Percentiles rank a stretch among this genome's conserved stretches.
phyloP scores from a whole-genome alignment of 2,329 filamentous ascomycete species.

The Paecilomyces formosus region DNA sequence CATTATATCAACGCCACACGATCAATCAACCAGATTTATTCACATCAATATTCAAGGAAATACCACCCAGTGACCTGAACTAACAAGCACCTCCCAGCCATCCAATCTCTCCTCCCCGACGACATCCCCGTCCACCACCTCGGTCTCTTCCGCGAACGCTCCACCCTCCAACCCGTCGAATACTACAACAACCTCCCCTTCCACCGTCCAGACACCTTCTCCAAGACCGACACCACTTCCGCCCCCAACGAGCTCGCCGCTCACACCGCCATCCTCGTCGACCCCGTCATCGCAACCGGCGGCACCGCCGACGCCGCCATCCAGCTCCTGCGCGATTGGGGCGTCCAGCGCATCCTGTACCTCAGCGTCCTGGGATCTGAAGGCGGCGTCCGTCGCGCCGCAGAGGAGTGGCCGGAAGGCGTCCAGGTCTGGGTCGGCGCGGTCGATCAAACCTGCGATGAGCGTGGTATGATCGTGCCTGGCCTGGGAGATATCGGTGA shows the following conservation, averaged over 20 bases:
- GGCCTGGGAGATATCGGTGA: conserved; percentile 89
- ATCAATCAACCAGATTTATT: not conserved
- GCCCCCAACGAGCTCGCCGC: conserved; percentile 35
- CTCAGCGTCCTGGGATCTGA: conserved; percentile 66
- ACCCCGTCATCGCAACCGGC: conserved; percentile 89
- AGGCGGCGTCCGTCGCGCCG: conserved; percentile 63
- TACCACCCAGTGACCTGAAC: not conserved
- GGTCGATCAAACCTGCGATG: conserved; percentile 57
- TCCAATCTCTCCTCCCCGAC: conserved; percentile 72
- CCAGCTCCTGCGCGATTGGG: conserved; percentile 75
- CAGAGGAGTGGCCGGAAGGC: conserved; percentile 62
- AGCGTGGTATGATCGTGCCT: conserved; percentile 82
- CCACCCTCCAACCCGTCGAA: conserved; percentile 18
- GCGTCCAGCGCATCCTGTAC: conserved; percentile 72
- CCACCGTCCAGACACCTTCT: conserved; percentile 6
- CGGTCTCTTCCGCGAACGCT: conserved; percentile 67
- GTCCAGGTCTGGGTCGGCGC: conserved; percentile 68
- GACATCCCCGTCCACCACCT: conserved; percentile 80
- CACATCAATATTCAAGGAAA: not conserved
- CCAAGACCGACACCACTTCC: conserved; percentile 19
- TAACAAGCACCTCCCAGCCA: conserved; percentile 34
- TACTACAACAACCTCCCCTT: conserved; percentile 94
- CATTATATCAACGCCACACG: not conserved
- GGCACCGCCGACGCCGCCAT: conserved; percentile 75
- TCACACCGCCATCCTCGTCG: conserved; percentile 63